Base-by-base conservation (phyloP, 2,329 filamentous ascomycete genomes). In the Biscogniauxia mediterranea region DNA sequence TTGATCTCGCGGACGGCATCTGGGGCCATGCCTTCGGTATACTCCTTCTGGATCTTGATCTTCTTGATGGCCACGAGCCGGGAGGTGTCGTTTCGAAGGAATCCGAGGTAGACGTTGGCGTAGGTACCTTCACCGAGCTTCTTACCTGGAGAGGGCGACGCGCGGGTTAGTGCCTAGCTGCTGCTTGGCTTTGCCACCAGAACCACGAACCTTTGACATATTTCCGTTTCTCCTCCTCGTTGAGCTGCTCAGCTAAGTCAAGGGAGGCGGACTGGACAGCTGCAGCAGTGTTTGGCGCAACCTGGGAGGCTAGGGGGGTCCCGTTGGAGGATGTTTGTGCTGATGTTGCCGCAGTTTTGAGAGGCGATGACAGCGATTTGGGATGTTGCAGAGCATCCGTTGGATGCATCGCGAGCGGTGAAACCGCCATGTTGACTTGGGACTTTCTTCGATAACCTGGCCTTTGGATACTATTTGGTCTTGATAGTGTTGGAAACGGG, bases 71-170 rank as follows among this genome's bases (percentile, higher is more conserved):
- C 95, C 65, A 99, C 91, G 58, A 90, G 85, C 51, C 86, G 84
- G 38, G 83, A 83, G 5, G 92, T 89, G 69, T 95, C 87, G 68
- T 79, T 80, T 61, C 88, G 86, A 53, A 95, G 84, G 76, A 94
- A 90, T 57, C 93, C 95, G 57, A 93, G 87, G 80, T 93, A 97
- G 71, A 99, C 95, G 71, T 96, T 89, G 74, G 95, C 95, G 76
- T 99, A 99, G 66, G 95, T 98, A 80, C 95, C 95, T 77, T 96
- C 92, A 75, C 95, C 95, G 62, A 99, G 86, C 74, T 95, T 95
- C 75, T 91, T 93, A 72, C 92, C 91, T 92, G 67, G 54, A 57
- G 58, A 59, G 55, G 49, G 23, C 53, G 57, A 26, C 28, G 15
- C 32, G 17, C 21, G 11, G 7, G 57, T 63, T 60, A 65, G 59